Evolutionary conservation across 192 early-diverging fungal genomes (phyloP).

Genomic region (Umbelopsis isabellina): DNA sequence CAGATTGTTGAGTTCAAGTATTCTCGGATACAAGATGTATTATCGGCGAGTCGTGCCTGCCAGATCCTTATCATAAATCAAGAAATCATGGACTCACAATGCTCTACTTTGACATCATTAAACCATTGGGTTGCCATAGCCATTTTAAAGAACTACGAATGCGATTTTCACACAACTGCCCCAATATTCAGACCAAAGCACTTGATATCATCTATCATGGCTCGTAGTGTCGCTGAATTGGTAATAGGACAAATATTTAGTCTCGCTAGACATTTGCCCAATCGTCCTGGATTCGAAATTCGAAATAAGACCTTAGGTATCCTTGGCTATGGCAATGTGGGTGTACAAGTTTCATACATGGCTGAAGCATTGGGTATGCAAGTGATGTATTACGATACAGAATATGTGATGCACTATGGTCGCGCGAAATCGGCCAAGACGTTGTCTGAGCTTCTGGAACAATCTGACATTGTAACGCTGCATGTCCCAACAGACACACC

Average conservation of each 20-base stretch:
- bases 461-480: background rate
- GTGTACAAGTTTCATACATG: background rate
- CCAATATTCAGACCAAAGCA: background rate
- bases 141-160: background rate
- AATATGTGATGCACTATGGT: constrained; percentile 7
- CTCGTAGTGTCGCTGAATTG: constrained; percentile 5
- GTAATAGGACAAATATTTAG: background rate
- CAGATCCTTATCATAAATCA: background rate
- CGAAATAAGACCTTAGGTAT: constrained; percentile 1
- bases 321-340: background rate
- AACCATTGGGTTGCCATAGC: background rate
- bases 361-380: constrained; percentile 8
- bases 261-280: background rate
- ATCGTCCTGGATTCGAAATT: background rate
- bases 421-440: background rate
- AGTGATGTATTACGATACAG: constrained; percentile 5
- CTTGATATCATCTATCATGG: background rate
- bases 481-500: background rate
- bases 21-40: constrained; percentile 9
- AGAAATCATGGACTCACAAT: too few species aligned
- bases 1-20: constrained; percentile 4
- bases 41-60: background rate
- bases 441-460: background rate
- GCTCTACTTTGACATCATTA: background rate
- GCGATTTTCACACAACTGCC: background rate